Evolutionary conservation across 495 filamentous ascomycete species (phyloP).

Genomic region (Annulohypoxylon maeteangense): DNA sequence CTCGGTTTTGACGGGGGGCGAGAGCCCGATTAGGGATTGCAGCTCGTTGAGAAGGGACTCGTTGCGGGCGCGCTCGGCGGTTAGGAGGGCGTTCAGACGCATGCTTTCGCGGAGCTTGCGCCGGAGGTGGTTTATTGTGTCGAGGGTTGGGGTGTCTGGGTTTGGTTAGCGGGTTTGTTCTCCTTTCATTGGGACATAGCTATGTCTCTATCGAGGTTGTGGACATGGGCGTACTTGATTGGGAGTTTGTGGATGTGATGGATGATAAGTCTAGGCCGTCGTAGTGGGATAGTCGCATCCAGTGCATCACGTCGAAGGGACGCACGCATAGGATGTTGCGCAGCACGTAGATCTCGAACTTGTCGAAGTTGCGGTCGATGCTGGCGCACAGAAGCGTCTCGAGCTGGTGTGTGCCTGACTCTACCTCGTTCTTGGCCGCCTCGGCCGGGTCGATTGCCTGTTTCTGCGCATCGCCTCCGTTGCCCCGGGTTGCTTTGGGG

Average conservation of each 20-base stretch:
- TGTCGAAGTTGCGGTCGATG: conserved; percentile 97
- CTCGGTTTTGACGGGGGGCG: conserved; percentile 40
- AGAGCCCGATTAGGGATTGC: conserved; percentile 61
- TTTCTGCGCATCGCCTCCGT: conserved; percentile 57
- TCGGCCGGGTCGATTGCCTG: conserved; percentile 63
- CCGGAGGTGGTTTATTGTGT: conserved; percentile 75
- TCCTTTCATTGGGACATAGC: no score
- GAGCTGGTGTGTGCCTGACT: conserved; percentile 88
- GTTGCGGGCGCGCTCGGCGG: conserved; percentile 80
- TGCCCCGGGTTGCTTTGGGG: conserved; percentile 43
- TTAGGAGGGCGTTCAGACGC: conserved; percentile 78
- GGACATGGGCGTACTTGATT: conserved; percentile 11
- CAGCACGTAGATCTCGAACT: conserved; percentile 92
- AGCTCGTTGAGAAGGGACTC: conserved; percentile 75
- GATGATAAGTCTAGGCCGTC: conserved; percentile 60
- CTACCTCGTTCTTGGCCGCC: conserved; percentile 78
- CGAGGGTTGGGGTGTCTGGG: conserved; percentile 64
- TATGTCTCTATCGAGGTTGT: no score
- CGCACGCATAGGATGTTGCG: conserved; percentile 84
- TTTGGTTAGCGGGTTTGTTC: conserved; percentile 9
- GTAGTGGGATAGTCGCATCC: conserved; percentile 88
- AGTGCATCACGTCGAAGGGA: conserved; percentile 74
- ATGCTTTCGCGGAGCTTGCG: conserved; percentile 82
- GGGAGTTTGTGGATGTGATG: background rate
- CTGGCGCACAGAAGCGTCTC: conserved; percentile 93